phyloP scores from a whole-genome alignment of 768 basidiomycete genomes.

The Lanmaoa pseudosensibilis region DNA sequence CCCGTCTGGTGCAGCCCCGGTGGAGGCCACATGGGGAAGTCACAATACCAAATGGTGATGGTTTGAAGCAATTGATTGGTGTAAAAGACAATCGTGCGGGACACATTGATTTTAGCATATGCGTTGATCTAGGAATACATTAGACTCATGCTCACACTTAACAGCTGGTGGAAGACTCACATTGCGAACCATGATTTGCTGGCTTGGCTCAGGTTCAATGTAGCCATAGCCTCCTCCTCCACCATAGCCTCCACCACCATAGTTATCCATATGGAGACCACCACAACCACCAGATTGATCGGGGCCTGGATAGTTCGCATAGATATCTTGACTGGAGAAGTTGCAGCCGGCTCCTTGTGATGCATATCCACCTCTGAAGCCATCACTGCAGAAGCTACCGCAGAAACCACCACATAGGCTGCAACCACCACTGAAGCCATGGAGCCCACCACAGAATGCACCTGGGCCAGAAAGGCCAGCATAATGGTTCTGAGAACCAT shows the following conservation, averaged over 20 bases:
- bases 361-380: conserved; percentile 59
- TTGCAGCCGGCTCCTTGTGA: conserved; percentile 52
- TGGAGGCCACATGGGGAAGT: too few relatives aligned
- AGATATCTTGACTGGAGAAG: conserved; percentile 86
- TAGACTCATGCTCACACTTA: background rate
- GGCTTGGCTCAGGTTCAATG: conserved; percentile 77
- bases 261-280: conserved; percentile 38
- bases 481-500: conserved; percentile 72
- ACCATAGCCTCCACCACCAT: conserved; percentile 42
- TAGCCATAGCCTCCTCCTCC: conserved; percentile 41
- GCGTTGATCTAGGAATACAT: background rate
- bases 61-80: too few relatives aligned
- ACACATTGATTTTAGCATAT: too few relatives aligned
- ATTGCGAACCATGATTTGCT: conserved; percentile 98
- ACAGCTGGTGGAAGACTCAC: conserved; percentile 51
- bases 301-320: conserved; percentile 91
- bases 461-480: conserved; percentile 76
- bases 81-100: too few relatives aligned
- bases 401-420: conserved; percentile 22
- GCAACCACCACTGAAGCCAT: conserved; percentile 49
- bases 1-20: too few relatives aligned
- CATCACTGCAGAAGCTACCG: conserved; percentile 54
- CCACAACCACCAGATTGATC: conserved; percentile 53
- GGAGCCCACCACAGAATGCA: conserved; percentile 56
- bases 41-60: too few relatives aligned